Evolutionary conservation across 345 rosid species (phyloP).

Genomic region (Corymbia maculata): DNA sequence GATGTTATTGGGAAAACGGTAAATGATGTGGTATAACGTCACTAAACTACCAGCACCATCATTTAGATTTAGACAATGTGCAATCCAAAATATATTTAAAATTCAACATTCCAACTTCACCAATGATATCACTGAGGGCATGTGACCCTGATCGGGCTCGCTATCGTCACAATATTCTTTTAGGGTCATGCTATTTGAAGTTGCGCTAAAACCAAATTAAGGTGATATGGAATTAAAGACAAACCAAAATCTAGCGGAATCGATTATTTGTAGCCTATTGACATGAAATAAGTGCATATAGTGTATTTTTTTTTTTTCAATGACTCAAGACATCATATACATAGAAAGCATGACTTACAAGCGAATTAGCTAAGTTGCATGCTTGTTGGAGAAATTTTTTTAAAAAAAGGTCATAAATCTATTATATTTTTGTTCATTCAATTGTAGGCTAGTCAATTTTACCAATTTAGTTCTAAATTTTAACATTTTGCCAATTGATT

Average conservation of each 20-base stretch:
- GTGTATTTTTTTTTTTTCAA: no score
- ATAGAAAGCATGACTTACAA: background rate
- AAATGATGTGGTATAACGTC: background rate
- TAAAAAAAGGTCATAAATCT: no score
- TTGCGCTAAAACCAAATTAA: background rate
- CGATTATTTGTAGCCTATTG: background rate
- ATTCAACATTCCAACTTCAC: background rate
- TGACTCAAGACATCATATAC: background rate
- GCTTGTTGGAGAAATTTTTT: background rate
- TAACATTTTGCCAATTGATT: no score
- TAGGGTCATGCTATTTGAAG: background rate
- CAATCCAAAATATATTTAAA: background rate
- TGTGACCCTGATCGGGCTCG: no score
- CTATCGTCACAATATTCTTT: no score
- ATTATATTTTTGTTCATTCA: no score
- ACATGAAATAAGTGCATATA: background rate
- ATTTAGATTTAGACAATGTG: background rate
- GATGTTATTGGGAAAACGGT: background rate
- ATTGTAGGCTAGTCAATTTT: no score
- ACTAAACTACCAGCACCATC: fast-evolving
- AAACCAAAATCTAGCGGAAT: background rate
- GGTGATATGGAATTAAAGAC: background rate
- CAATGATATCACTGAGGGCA: background rate
- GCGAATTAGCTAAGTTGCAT: background rate
- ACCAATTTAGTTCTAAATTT: no score